phyloP scores from a whole-genome alignment of 768 basidiomycete species.

The Lactarius vividus region DNA sequence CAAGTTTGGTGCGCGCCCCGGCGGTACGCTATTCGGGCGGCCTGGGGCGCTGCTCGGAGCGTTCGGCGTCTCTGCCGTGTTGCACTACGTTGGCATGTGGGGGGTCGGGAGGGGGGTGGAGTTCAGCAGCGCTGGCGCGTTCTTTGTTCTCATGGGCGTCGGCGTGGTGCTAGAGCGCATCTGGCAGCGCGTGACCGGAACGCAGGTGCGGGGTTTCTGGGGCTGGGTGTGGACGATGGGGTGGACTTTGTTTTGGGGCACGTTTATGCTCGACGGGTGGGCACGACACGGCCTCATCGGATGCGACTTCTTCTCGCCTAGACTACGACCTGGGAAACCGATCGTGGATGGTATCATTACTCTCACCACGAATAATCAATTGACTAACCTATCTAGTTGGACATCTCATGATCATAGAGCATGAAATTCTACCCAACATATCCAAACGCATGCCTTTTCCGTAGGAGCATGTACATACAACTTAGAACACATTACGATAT shows the following conservation, averaged over 20 bases:
- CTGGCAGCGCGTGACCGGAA: neutral
- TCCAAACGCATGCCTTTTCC: neutral
- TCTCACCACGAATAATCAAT: neutral
- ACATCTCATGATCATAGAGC: neutral
- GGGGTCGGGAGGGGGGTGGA: neutral
- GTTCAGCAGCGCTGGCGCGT: neutral
- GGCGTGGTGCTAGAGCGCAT: neutral
- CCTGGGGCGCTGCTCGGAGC: neutral
- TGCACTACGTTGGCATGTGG: neutral
- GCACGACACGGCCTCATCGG: neutral
- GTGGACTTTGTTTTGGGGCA: neutral
- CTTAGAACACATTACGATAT: neutral
- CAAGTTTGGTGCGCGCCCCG: neutral
- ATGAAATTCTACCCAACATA: neutral
- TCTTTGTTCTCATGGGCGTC: neutral
- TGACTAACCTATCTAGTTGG: neutral
- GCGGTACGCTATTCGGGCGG: neutral
- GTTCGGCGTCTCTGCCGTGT: neutral
- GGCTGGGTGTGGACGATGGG: neutral
- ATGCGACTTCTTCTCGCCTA: neutral
- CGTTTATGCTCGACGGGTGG: neutral
- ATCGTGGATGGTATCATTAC: neutral
- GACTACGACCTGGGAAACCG: neutral
- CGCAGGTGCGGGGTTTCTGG: neutral
- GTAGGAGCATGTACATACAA: neutral